Evolutionary conservation across 768 basidiomycete genomes (phyloP).

Genomic region (Phylloporus sp.): DNA sequence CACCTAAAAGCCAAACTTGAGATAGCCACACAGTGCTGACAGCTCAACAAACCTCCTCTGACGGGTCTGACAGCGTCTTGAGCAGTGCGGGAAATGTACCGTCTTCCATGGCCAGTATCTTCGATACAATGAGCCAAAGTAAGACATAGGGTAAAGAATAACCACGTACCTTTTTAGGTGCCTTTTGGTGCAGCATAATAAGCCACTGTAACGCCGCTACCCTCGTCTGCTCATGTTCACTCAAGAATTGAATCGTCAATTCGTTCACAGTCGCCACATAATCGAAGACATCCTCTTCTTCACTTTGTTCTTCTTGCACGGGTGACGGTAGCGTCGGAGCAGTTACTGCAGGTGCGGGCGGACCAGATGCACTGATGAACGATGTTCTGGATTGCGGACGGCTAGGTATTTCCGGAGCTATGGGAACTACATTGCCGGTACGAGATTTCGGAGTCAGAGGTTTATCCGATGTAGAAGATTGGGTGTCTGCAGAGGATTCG

Average conservation of each 20-base stretch:
- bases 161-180: conserved; percentile 78
- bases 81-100: conserved; percentile 94
- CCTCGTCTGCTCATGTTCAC: conserved; percentile 94
- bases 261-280: conserved; percentile 92
- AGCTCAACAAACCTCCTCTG: conserved; percentile 69
- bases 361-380: conserved; percentile 38
- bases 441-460: conserved; percentile 33
- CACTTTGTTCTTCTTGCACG: conserved; percentile 36
- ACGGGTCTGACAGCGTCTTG: conserved; percentile 93
- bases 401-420: conserved; percentile 38
- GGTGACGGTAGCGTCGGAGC: conserved; percentile 29
- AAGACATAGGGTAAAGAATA: background rate
- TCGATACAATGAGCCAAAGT: background rate
- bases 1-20: conserved; percentile 48
- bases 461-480: conserved; percentile 35
- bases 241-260: conserved; percentile 88
- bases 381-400: conserved; percentile 65
- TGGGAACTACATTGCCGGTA: conserved; percentile 18
- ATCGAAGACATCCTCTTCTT: conserved; percentile 78
- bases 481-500: conserved; percentile 39
- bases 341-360: conserved; percentile 30
- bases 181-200: conserved; percentile 97
- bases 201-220: conserved; percentile 97
- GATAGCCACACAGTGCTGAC: background rate
- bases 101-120: conserved; percentile 96